phyloP scores from a whole-genome alignment of 176 grass and related monocot species.

The Eragrostis nindensis region DNA sequence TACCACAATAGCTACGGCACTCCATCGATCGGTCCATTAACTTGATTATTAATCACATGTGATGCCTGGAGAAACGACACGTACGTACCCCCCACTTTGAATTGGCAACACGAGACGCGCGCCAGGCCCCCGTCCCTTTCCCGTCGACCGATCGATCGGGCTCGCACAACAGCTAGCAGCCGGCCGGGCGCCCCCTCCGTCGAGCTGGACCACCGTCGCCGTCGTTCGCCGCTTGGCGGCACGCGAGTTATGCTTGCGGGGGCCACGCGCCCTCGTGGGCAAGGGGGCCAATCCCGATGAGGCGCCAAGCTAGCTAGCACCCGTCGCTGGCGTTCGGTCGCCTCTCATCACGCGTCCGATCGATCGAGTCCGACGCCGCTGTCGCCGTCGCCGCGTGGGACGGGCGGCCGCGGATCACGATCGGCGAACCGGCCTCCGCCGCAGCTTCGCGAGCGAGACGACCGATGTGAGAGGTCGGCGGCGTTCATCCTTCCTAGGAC shows the following conservation, averaged over 20 bases:
- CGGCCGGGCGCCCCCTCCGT: background rate
- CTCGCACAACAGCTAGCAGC: background rate
- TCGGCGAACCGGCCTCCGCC: conserved; percentile 23
- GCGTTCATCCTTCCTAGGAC: conserved; percentile 38
- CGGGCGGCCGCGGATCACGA: conserved; percentile 13
- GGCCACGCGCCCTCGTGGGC: conserved; percentile 37
- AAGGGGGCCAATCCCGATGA: background rate
- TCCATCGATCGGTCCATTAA: no score
- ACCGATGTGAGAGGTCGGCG: background rate
- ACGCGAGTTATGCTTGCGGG: conserved; percentile 32
- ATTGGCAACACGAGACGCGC: background rate
- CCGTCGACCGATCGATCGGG: conserved; percentile 2
- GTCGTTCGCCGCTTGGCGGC: conserved; percentile 1
- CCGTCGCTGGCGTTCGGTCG: conserved; percentile 16
- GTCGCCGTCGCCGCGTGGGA: conserved; percentile 35
- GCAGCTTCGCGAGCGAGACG: conserved; percentile 8
- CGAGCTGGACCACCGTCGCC: conserved; percentile 31
- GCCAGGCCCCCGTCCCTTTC: conserved; percentile 10
- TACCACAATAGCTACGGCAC: no score
- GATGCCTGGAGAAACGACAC: conserved; percentile 26
- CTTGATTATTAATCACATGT: background rate
- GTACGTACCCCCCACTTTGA: background rate
- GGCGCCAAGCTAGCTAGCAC: no score
- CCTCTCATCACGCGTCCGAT: background rate
- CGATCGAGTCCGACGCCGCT: conserved; percentile 7